Evolutionary conservation across 1,139 yeast genomes (phyloP).

Genomic region (Scheffersomyces illinoinensis): DNA sequence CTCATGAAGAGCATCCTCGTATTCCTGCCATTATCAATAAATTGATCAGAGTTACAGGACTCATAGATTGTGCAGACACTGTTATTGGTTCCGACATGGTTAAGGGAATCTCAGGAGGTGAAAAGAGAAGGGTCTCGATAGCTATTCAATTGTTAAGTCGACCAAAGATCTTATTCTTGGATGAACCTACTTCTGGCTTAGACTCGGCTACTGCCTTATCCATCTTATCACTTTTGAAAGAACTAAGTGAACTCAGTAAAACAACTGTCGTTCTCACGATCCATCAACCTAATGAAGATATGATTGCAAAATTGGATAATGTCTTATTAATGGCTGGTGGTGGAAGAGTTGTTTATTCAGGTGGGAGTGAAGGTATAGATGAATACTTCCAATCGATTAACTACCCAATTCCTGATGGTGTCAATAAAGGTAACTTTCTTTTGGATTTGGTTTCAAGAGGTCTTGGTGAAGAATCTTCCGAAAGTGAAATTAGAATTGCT

Average conservation of each 20-base stretch:
- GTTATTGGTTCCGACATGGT: constrained; percentile 70
- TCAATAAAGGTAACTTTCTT: constrained; percentile 72
- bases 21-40: constrained; percentile 46
- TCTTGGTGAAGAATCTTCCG: constrained; percentile 29
- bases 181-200: constrained; percentile 88
- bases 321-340: constrained; percentile 70
- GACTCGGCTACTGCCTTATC: constrained; percentile 80
- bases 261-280: constrained; percentile 78
- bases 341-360: constrained; percentile 69
- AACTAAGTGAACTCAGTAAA: constrained; percentile 55
- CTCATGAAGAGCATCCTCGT: constrained; percentile 29
- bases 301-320: constrained; percentile 65
- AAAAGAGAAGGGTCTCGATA: constrained; percentile 78
- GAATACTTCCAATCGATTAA: constrained; percentile 49
- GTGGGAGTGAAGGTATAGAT: constrained; percentile 39
- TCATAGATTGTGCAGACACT: constrained; percentile 76
- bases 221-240: constrained; percentile 60
- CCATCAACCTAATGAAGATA: constrained; percentile 78
- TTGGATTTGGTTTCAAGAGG: constrained; percentile 67
- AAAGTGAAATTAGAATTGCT: constrained; percentile 30
- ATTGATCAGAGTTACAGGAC: constrained; percentile 66
- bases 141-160: constrained; percentile 73
- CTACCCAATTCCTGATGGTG: constrained; percentile 54
- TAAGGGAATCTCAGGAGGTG: constrained; percentile 88
- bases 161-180: constrained; percentile 71